Percentiles rank a stretch among this genome's conserved stretches.
Evolutionary conservation across 116 monocot genomes (phyloP).

Genomic region (Zostera marina): DNA sequence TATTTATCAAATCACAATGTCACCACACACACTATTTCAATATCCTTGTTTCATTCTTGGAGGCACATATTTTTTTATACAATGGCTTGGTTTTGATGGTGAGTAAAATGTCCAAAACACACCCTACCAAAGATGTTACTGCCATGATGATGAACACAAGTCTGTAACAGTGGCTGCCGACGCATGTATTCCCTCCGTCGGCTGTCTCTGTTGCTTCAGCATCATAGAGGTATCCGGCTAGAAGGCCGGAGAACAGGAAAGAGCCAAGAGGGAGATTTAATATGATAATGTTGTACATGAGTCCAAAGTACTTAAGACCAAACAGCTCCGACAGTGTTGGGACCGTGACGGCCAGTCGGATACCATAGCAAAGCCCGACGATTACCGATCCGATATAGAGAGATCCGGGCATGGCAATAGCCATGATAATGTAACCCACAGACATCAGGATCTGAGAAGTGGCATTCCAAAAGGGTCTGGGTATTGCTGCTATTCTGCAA

Average conservation of each 20-base stretch:
- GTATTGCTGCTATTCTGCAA: constrained; percentile 45
- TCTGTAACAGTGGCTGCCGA: constrained; percentile 74
- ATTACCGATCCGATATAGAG: constrained; percentile 75
- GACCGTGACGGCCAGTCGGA: constrained; percentile 74
- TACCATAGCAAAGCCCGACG: constrained; percentile 80
- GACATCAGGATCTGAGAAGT: constrained; percentile 83
- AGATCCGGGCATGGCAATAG: constrained; percentile 68
- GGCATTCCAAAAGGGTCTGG: constrained; percentile 90
- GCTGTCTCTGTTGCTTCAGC: constrained; percentile 40
- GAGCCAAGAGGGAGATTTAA: constrained; percentile 94
- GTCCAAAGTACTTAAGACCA: constrained; percentile 81
- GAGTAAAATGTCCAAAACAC: constrained; percentile 47
- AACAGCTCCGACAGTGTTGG: constrained; percentile 86
- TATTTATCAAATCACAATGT: too few species aligned
- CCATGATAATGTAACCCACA: constrained; percentile 64
- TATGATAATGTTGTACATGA: constrained; percentile 94
- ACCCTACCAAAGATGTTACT: constrained; percentile 52
- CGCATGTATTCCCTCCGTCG: constrained; percentile 56
- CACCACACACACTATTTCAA: too few species aligned
- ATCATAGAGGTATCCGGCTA: constrained; percentile 82
- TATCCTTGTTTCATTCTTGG: too few species aligned
- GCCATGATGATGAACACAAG: constrained; percentile 90
- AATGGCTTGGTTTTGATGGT: constrained; percentile 40
- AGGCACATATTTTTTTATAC: constrained; percentile 42
- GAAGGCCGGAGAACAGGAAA: constrained; percentile 96